A percentile compares a stretch with the other conserved stretches of the same genome.
These are phyloP conservation scores for Phaeosphaeriaceae sp. DNA, from an alignment of 2,329 filamentous ascomycete species.

Conservation along the genomic window DNA sequence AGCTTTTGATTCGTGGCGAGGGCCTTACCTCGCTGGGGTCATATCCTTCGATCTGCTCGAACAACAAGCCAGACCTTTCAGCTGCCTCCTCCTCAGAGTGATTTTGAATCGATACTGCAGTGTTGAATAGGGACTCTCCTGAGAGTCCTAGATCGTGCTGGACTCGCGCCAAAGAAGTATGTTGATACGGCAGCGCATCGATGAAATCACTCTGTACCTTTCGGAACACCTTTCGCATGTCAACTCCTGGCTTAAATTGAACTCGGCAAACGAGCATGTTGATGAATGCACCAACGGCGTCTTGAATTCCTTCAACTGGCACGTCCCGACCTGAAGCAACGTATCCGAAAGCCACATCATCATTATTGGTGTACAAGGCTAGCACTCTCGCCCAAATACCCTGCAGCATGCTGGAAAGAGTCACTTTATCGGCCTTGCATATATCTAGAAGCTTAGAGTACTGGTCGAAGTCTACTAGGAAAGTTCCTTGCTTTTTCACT, in stretches of 20 bases:
- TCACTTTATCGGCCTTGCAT: constrained; percentile 34
- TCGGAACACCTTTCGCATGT: constrained; percentile 29
- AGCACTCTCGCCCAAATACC: constrained; percentile 41
- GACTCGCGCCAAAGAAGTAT: constrained; percentile 52
- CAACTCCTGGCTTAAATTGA: constrained; percentile 15
- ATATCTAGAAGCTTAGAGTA: constrained; percentile 35
- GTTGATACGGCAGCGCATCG: constrained; percentile 39
- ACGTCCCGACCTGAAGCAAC: constrained; percentile 51
- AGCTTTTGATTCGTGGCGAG: too few species aligned
- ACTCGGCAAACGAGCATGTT: constrained; percentile 47
- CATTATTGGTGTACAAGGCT: constrained; percentile 34
- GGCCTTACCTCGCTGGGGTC: constrained; percentile 44
- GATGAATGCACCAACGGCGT: constrained; percentile 55
- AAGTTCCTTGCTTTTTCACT: constrained; percentile 31
- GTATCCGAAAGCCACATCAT: constrained; percentile 47
- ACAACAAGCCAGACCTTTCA: constrained; percentile 24
- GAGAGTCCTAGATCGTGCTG: constrained; percentile 52
- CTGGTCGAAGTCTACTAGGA: constrained; percentile 38
- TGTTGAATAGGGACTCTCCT: constrained; percentile 54
- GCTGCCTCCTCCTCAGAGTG: constrained; percentile 15
- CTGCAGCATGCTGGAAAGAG: constrained; percentile 41
- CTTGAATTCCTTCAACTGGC: constrained; percentile 53
- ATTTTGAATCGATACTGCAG: constrained; percentile 50
- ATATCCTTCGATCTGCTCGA: constrained; percentile 35
- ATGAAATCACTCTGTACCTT: constrained; percentile 42